Base-by-base conservation (phyloP, 2,329 filamentous ascomycete species). In the Metarhizium humberi region DNA sequence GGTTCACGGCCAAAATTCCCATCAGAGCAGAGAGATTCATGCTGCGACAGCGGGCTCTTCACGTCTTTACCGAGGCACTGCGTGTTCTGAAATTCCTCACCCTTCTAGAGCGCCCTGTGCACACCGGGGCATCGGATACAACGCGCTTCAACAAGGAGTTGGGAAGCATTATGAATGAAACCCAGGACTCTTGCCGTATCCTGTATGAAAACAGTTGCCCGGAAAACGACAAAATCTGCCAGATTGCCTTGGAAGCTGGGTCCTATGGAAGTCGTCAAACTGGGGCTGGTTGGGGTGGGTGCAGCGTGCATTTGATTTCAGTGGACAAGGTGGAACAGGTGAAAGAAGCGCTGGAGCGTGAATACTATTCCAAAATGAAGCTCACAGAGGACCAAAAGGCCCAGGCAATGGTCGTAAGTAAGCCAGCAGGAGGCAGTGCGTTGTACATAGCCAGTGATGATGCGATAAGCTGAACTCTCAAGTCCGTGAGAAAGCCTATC, bases 251-350 rank as follows among this genome's bases (percentile, higher is more conserved):
- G 32, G 78, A 76, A 16, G 88, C 88, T 1, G 94, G 94, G 2
- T 84, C 88, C 18, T 91, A 90, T 67, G 94, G 92, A 32, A 91
- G 88, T 62, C 78, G 92, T 30, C 74, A 96, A 62, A 97, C 92
- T 0, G 94, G 94, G 43, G 94, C 94, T 0, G 94, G 94, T 3
- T 99, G 94, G 94, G 94, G 94, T 58, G 94, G 94, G 2, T 97
- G 94, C 74, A 94, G 84, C 58, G 92, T 99, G 56, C 94, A 99
- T 73, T 79, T 99, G 56, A 87, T 97, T 53, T 88, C 92, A 0
- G 88, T 84, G 56, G 81, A 90, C 64, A 92, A 87, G 71, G 87
- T 96, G 0, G 84, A 86, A 5, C 81, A 76, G 30, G 88, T 99
- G 25, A 90, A 82, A 69, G 78, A 81, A 64, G 89, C 89, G 5